These are phyloP conservation scores for Theileria sp. DNA, from an alignment of 169 alveolate genomes.

Conservation along the genomic window DNA sequence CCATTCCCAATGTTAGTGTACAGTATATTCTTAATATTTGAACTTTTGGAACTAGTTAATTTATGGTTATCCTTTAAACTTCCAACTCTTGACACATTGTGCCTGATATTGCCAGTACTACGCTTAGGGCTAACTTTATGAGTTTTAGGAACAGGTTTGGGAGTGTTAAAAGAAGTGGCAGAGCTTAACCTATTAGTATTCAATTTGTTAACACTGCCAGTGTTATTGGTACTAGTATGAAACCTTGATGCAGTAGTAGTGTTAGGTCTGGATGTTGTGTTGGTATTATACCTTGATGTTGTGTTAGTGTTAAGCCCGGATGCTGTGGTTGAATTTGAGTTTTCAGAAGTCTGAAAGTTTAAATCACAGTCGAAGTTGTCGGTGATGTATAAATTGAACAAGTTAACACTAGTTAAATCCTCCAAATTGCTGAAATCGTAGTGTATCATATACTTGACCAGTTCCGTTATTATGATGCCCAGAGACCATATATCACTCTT, in stretches of 20 bases:
- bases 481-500: slow-evolving; percentile 65
- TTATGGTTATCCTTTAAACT: not conserved
- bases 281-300: not conserved
- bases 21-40: not conserved
- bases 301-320: not conserved
- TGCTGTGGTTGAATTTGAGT: not conserved
- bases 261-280: not conserved
- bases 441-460: slow-evolving; percentile 38
- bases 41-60: not conserved
- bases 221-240: not conserved
- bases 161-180: not conserved
- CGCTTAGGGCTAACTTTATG: not conserved
- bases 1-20: not conserved
- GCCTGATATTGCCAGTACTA: not conserved
- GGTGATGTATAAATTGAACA: not conserved
- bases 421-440: not conserved
- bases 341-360: not conserved
- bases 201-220: not conserved
- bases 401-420: not conserved
- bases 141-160: slow-evolving; percentile 8
- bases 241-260: not conserved
- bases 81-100: not conserved
- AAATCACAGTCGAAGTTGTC: not conserved
- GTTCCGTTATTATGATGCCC: slow-evolving; percentile 58
- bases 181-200: slow-evolving; percentile 10